Evolutionary conservation across 768 basidiomycete species (phyloP), one percentile per base, ranked within the genome.

Genomic region (Macrolepiota dolichaula): DNA sequence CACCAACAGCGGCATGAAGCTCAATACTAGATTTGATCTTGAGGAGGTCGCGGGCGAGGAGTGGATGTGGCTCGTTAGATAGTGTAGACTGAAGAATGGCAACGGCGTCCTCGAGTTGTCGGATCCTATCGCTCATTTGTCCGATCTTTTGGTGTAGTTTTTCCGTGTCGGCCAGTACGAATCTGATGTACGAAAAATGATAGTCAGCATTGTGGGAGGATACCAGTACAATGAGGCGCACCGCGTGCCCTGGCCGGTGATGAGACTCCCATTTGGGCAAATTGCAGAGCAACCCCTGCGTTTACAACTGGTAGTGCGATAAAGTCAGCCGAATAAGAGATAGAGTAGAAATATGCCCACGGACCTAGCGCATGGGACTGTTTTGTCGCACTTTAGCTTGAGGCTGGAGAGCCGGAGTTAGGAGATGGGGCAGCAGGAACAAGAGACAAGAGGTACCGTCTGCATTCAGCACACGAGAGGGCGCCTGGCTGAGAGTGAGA

Each of bases 181-280:
- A 89, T 40, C 87, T 88, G 47, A 7, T 32, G 29, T 7, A 7
- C 7, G 29, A 3, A 7, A 7, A 7, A 7, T 3, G 29, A 32
- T 32, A 32, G 29, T 32, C 7, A 32, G 7, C 29, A 32, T 7
- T 32, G 3, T 32, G 29, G 3, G 29, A 3, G 29, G 7, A 32
- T 32, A 32, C 29, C 7, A 32, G 29, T 32, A 7, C 29, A 58
- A 22, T 15, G 5, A 35, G 44, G 69, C 81, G 61, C 66, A 88
- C 88, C 89, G 80, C 38, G 89, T 91, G 22, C 89, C 89, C 68
- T 91, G 87, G 4, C 89, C 89, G 1, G 89, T 91, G 15, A 87
- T 84, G 40, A 91, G 78, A 68, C 86, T 88, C 35, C 88, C 89
- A 66, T 90, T 90, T 2, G 88, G 89, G 72, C 90, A 92, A 57